Evolutionary conservation across 2,329 filamentous ascomycete species (phyloP), one percentile per base, ranked within the genome.

Genomic region (Pseudogymnoascus sp.): DNA sequence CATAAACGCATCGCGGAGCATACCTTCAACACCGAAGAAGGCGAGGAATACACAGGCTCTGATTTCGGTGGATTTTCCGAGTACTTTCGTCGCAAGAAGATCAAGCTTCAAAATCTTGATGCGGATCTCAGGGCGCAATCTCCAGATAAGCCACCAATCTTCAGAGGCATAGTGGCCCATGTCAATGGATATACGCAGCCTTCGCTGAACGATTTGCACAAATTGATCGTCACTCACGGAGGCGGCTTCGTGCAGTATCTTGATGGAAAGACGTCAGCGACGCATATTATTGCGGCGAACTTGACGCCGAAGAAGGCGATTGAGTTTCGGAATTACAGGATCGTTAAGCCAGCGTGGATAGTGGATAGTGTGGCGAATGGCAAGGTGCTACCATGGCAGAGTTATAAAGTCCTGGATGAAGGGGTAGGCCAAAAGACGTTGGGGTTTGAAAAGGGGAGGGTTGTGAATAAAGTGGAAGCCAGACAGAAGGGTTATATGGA

Each of bases 101-200:
- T 96, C 75, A 99, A 99, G 73, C 82, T 99, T 3, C 95, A 97
- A 75, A 99, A 99, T 71, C 83, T 95, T 31, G 95, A 99, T 75
- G 87, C 87, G 7, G 85, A 96, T 61, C 80, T 96, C 49, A 87
- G 93, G 63, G 75, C 78, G 0, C 31, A 37, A 23, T 60, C 38
- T 18, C 58, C 58, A 14, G 86, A 88, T 67, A 91, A 89, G 66
- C 91, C 92, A 8, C 86, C 85, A 65, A 91, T 99, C 61, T 99
- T 99, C 80, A 91, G 88, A 68, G 92, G 91, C 0, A 83, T 97
- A 7, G 92, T 96, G 11, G 91, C 88, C 8, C 91, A 97, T 75
- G 89, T 99, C 23, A 96, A 93, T 69, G 95, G 95, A 59, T 99
- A 97, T 73, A 99, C 95, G 0, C 93, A 97, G 70, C 95, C 95